phyloP scores from a whole-genome alignment of 352 stramenopile species.

The Pythium aphanidermatum region DNA sequence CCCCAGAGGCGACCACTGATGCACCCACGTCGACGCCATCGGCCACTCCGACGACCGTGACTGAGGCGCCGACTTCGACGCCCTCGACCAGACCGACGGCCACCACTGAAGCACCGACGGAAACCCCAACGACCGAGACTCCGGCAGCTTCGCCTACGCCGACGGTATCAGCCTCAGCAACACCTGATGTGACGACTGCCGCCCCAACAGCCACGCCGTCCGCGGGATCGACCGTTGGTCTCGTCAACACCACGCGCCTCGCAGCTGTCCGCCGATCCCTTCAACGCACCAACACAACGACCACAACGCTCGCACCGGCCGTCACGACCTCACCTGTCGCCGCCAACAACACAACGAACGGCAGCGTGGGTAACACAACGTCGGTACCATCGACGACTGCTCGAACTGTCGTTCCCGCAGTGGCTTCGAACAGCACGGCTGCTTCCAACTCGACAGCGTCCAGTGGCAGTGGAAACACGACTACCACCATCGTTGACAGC shows the following conservation, averaged over 20 bases:
- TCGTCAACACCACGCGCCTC: too few relatives aligned
- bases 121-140: neutral
- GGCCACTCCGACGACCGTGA: too few relatives aligned
- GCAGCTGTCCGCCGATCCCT: neutral
- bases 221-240: neutral
- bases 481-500: slow-evolving; percentile 24
- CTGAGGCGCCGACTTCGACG: too few relatives aligned
- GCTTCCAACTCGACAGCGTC: neutral
- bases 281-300: neutral
- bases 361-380: slow-evolving; percentile 8
- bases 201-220: slow-evolving; percentile 15
- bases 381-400: neutral
- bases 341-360: too few relatives aligned
- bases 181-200: neutral
- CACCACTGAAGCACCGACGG: neutral
- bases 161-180: neutral
- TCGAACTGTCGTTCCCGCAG: neutral
- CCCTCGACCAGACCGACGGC: too few relatives aligned
- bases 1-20: too few relatives aligned
- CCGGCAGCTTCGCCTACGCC: neutral
- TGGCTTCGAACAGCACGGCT: slow-evolving; percentile 3
- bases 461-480: slow-evolving; percentile 16
- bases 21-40: too few relatives aligned
- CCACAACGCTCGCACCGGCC: neutral
- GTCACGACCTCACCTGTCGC: neutral